Evolutionary conservation across 2,329 filamentous ascomycete species (phyloP), one percentile per base, ranked within the genome.

Genomic region (Fusarium sp.): DNA sequence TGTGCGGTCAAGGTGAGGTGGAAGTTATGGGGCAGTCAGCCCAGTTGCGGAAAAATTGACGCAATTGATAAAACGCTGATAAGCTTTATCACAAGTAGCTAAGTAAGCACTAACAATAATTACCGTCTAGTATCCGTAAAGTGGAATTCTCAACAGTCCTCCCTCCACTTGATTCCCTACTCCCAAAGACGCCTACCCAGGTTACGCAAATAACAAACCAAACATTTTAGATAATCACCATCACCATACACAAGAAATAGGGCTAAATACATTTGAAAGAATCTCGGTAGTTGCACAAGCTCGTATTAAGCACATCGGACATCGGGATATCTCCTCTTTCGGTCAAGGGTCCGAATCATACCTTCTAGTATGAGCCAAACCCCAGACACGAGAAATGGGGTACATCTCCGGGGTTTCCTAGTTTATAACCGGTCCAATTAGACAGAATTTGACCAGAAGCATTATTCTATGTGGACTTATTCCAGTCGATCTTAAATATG

Each of bases 1-100:
- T 44, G 27, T 56, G 7, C 14, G 40, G 20, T 22, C 14, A 22
- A 22, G 29, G 33, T 33, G 53, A 22, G 29, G 33, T 33, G 53
- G 44, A 60, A 60, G 14, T 35, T 7, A 35, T 31, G 29, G 38
- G 17, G 53, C 17, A 11, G 31, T 10, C n/a, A 51, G 22, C 46
- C 27, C 40, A 16, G 51, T 56, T 57, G n/a, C 22, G 40, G 40
- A 60, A 49, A 33, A 74, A 74, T 67, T 72, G 71, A 74, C 72
- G 72, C 69, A 74, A 72, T 70, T 12, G n/a, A 29, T 29, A 49
- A 64, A 24, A 20, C 2, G 35, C 42, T 38, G 33, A 31, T 40
- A 35, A 29, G 31, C 38, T 56, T 58, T 59, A n/a, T 44, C 42
- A 51, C 14, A 31, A 49, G 24, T 17, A 59, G 62, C 40, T 51